Conservation (phyloP, 2,329 filamentous ascomycete genomes). For the Claviceps arundinis region DNA sequence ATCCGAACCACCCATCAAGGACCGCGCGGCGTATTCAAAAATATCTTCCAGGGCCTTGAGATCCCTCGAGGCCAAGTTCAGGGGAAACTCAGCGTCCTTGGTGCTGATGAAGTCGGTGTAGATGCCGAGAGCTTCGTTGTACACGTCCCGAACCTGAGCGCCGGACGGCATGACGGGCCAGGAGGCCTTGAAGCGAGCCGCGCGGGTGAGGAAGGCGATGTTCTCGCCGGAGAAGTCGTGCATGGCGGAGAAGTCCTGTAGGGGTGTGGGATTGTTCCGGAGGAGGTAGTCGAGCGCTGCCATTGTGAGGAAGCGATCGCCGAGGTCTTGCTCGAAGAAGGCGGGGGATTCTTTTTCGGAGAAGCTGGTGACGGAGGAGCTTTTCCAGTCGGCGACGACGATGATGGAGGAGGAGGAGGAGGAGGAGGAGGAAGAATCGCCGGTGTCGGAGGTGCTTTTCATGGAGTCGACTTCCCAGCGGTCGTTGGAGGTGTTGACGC, state of each 20-base stretch:
- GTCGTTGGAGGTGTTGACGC: constrained; percentile 8
- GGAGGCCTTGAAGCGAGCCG: constrained; percentile 38
- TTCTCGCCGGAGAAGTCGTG: constrained; percentile 59
- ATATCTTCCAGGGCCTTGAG: constrained; percentile 35
- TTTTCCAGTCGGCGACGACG: constrained; percentile 7
- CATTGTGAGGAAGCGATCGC: constrained; percentile 40
- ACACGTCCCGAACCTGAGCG: constrained; percentile 26
- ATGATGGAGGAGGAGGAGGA: background rate
- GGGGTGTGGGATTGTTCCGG: constrained; percentile 39
- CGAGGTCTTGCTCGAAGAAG: constrained; percentile 7
- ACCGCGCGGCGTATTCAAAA: constrained; percentile 37
- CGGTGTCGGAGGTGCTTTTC: background rate
- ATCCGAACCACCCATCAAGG: constrained; percentile 24
- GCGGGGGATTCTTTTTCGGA: constrained; percentile 5
- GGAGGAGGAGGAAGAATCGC: background rate
- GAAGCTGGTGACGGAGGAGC: background rate
- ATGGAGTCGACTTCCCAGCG: constrained; percentile 9
- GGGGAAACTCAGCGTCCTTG: constrained; percentile 45
- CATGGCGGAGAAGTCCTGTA: constrained; percentile 50
- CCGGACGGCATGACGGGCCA: constrained; percentile 5
- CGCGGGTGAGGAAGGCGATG: constrained; percentile 47
- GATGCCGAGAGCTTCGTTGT: constrained; percentile 44
- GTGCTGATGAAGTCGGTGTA: constrained; percentile 47
- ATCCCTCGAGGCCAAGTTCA: constrained; percentile 46
- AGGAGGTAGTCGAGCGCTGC: constrained; percentile 47